Evolutionary conservation across 805 yeast genomes (phyloP), one percentile per base, ranked within the genome.

Genomic region (Schizosaccharomyces osmophilus): DNA sequence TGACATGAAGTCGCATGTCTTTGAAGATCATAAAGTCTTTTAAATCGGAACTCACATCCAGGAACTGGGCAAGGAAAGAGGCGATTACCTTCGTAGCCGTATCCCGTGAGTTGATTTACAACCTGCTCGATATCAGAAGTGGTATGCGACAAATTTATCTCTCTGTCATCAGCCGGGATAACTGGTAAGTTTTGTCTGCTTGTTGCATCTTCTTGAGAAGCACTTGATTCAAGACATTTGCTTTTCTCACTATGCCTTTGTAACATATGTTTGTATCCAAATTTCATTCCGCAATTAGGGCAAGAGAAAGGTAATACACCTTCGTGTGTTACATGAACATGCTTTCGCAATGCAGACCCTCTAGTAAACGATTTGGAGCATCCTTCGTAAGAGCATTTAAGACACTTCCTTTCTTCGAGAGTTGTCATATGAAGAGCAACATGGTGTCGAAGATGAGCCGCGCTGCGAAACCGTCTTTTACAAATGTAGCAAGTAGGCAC

Each of bases 391-490:
- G 71, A 69, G 71, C 95, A 87, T 62, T 77, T 78, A 39, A 63
- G 63, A 61, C 48, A 59, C 90, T 94, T 85, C 48, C 80, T 71
- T 64, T 77, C 80, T n/a, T 76, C 71, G 13, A 74, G 63, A 6
- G 64, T 55, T 58, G 59, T 61, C 65, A 82, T 82, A 70, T 88
- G 95, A 24, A 81, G 73, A 55, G 76, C 71, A 87, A 84, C 81
- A 69, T 89, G 96, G 74, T 83, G 80, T 19, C 76, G 72, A 60
- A 87, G 70, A 64, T 88, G 93, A 32, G 76, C 74, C 58, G 78
- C 79, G 36, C 94, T 95, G 11, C 84, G 83, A 73, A 88, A 84
- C 6, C 78, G 80, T 68, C 80, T 82, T 5, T 80, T 81, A 74
- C 96, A 88, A 72, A 95, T 87, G 55, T 73, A 74, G 32, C 68